A percentile compares a stretch with the other conserved stretches of the same genome.
phyloP scores from a whole-genome alignment of 768 basidiomycete genomes.

The Amanita rimosa region DNA sequence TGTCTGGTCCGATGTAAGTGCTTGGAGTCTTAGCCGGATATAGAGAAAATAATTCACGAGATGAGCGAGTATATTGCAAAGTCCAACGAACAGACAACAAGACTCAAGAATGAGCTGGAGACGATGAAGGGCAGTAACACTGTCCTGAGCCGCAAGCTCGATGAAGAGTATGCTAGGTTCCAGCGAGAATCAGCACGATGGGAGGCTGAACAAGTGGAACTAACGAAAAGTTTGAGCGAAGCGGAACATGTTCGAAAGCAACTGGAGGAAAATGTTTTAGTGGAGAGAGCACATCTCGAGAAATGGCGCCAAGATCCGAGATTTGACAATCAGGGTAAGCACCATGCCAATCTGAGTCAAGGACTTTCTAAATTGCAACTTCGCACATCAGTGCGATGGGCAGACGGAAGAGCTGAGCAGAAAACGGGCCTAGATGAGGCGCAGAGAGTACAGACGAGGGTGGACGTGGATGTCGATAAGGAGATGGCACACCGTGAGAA shows the following conservation, averaged over 20 bases:
- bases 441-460: neutral
- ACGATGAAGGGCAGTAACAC: neutral
- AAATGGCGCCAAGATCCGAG: neutral
- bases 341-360: no score
- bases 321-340: no score
- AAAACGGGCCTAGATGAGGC: neutral
- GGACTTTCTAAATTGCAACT: no score
- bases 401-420: no score
- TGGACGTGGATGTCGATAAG: neutral
- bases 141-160: neutral
- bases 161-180: neutral
- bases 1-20: neutral
- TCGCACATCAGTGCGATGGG: no score
- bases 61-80: constrained; percentile 20
- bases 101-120: neutral
- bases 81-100: constrained; percentile 17
- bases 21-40: neutral
- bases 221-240: neutral
- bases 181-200: neutral
- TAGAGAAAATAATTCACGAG: constrained; percentile 7
- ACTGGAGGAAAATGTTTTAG: neutral
- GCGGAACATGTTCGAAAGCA: neutral
- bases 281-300: neutral
- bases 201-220: neutral
- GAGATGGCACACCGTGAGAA: neutral